Conservation (phyloP, 2,329 filamentous ascomycete species). For the Magnaporthiopsis rhizophila region DNA sequence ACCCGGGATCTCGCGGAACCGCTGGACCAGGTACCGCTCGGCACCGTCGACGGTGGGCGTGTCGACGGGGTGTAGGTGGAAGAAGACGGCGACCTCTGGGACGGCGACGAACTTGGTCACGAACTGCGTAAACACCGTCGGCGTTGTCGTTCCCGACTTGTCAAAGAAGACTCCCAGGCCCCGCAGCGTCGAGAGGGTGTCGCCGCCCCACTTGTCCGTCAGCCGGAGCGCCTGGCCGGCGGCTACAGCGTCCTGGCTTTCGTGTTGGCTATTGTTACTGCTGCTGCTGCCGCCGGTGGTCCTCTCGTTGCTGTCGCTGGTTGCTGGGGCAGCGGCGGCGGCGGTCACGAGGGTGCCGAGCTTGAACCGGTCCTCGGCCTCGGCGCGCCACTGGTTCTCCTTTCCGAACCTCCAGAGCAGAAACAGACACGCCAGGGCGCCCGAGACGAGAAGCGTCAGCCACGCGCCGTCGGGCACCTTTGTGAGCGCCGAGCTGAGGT, state of each 20-base stretch:
- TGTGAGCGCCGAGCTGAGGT: slow-evolving; percentile 59
- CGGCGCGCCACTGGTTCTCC: slow-evolving; percentile 66
- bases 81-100: slow-evolving; percentile 61
- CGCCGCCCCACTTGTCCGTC: slow-evolving; percentile 31
- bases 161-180: slow-evolving; percentile 69
- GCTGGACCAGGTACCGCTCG: slow-evolving; percentile 37
- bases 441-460: slow-evolving; percentile 64
- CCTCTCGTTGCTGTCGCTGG: not conserved
- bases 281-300: not conserved
- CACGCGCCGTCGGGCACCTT: slow-evolving; percentile 72
- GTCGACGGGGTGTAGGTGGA: slow-evolving; percentile 58
- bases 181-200: slow-evolving; percentile 35
- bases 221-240: slow-evolving; percentile 18
- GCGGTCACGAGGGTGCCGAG: slow-evolving; percentile 36
- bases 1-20: slow-evolving; percentile 40
- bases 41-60: slow-evolving; percentile 42
- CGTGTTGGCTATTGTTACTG: not conserved
- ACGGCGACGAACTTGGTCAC: slow-evolving; percentile 58
- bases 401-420: slow-evolving; percentile 74
- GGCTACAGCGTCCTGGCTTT: not conserved
- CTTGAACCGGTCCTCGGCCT: slow-evolving; percentile 52
- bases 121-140: slow-evolving; percentile 63
- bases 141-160: slow-evolving; percentile 58
- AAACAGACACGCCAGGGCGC: slow-evolving; percentile 55
- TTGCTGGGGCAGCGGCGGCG: slow-evolving; percentile 44